Evolutionary conservation across 495 filamentous ascomycete genomes (phyloP).

Genomic region (Penicillium salamii): DNA sequence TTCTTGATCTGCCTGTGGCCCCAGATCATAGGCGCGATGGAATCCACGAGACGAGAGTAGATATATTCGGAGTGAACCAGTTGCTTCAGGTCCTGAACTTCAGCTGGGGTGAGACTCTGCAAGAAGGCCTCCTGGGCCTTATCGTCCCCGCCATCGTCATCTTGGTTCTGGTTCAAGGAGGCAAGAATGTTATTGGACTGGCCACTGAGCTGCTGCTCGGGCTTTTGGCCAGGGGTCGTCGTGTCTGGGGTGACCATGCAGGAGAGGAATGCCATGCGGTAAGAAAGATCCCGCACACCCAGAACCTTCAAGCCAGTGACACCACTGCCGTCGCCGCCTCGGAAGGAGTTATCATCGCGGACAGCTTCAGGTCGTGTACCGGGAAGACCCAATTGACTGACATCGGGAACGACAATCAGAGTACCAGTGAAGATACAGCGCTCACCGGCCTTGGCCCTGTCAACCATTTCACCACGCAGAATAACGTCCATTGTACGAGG

Average conservation of each 20-base stretch:
- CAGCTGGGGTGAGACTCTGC: slow-evolving; percentile 72
- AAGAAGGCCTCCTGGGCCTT: slow-evolving; percentile 86
- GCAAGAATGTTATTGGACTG: slow-evolving; percentile 78
- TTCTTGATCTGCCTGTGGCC: slow-evolving; percentile 98
- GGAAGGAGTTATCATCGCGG: slow-evolving; percentile 72
- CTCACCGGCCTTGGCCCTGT: slow-evolving; percentile 94
- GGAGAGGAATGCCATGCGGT: slow-evolving; percentile 93
- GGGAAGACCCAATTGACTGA: slow-evolving; percentile 90
- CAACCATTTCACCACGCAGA: slow-evolving; percentile 95
- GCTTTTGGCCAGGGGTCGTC: slow-evolving; percentile 67
- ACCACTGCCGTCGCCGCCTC: slow-evolving; percentile 78
- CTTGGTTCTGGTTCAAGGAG: slow-evolving; percentile 68
- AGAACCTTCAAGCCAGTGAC: slow-evolving; percentile 87
- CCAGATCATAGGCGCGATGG: slow-evolving; percentile 95
- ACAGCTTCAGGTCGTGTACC: slow-evolving; percentile 83
- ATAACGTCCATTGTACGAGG: slow-evolving; percentile 97
- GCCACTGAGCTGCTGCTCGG: slow-evolving; percentile 63
- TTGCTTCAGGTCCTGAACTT: slow-evolving; percentile 85
- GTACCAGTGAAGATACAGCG: slow-evolving; percentile 97
- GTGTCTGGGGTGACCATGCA: slow-evolving; percentile 96
- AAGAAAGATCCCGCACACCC: slow-evolving; percentile 93
- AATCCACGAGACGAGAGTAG: slow-evolving; percentile 89
- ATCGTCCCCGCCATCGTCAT: slow-evolving; percentile 69
- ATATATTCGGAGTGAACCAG: slow-evolving; percentile 97
- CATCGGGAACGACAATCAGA: slow-evolving; percentile 93